Base-by-base conservation (phyloP, 257 asterid species). In the Solanum acaule region DNA sequence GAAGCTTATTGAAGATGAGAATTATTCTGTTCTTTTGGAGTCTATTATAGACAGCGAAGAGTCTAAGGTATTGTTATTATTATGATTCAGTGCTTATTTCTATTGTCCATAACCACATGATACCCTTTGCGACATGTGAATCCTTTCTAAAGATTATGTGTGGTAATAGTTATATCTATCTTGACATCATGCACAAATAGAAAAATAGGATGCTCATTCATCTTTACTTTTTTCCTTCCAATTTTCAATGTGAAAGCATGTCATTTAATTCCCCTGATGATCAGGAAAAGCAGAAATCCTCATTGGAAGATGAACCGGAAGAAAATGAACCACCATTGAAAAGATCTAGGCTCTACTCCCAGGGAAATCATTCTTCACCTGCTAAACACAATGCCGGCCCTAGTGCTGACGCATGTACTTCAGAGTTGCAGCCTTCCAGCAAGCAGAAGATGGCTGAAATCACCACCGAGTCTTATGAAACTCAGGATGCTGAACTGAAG, bases 1-100 rank as follows among this genome's bases (percentile, higher is more conserved):
- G 94, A 14, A 27, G 85, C 91, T 86, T 75, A 92, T 93, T 86
- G 94, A 93, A 91, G 93, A 88, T 2, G 92, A 88, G 33, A 82
- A 46, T 73, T 93, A 89, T 68, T 87, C 85, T 63, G 94, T 90
- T 84, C 93, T 93, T 76, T 77, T 82, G 72, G 93, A 91, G 42
- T 90, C 95, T 44, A 77, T 91, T 77, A 88, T 93, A 37, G 90
- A 90, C 56, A 85, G 88, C 40, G 89, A 91, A 85, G 91, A 92
- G 31, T 44, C 86, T 38, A 91, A 92, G 92, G 95, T 91, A 72
- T 38, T 46, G 29, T 34, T 5, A 23, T 52, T 44, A 82, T 87
- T 88, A 52, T 67, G 83, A 33, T 68, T 84, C 87, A 29, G 18
- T 61, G 44, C 34, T 15, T 15, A 12, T 73, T 63, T 85, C 52